A percentile compares a stretch with the other conserved stretches of the same genome.
These are phyloP conservation scores for Podaxis carcinomalis DNA, from an alignment of 768 basidiomycete genomes.

Conservation along the genomic window DNA sequence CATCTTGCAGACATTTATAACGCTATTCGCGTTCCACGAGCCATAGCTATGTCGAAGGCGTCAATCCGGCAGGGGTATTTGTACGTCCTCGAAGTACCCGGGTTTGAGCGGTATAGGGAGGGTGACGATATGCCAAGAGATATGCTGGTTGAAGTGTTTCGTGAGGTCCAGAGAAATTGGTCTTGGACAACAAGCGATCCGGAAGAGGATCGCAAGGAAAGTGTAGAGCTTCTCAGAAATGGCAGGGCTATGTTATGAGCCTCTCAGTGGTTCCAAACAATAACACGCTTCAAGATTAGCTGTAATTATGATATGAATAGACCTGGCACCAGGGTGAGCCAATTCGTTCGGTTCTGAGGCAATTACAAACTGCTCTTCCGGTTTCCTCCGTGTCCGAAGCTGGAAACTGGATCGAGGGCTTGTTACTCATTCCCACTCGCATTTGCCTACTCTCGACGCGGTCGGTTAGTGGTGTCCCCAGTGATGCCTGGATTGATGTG, in stretches of 20 bases:
- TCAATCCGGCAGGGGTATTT: conserved; percentile 12
- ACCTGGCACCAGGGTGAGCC: background rate
- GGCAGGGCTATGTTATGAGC: background rate
- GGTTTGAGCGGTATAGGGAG: conserved; percentile 22
- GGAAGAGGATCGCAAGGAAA: conserved; percentile 19
- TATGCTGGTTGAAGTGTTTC: conserved; percentile 17
- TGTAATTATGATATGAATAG: too few species aligned
- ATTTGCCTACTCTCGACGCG: too few species aligned
- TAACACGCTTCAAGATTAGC: background rate
- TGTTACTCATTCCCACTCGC: too few species aligned
- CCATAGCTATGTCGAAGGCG: conserved; percentile 17
- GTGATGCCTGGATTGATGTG: too few species aligned
- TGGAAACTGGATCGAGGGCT: too few species aligned
- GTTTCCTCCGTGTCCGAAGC: too few species aligned
- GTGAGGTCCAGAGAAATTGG: conserved; percentile 17
- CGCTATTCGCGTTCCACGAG: conserved; percentile 21
- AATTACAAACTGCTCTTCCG: background rate
- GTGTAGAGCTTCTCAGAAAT: conserved; percentile 10
- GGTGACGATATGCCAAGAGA: conserved; percentile 21
- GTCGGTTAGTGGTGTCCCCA: too few species aligned
- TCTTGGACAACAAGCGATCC: conserved; percentile 24
- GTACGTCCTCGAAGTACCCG: conserved; percentile 15
- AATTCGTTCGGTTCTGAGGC: background rate
- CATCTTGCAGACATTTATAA: conserved; percentile 23
- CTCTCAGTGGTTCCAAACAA: background rate